Evolutionary conservation across 176 grass and related monocot species (phyloP).

Genomic region (Cenchrus fungigraminus): DNA sequence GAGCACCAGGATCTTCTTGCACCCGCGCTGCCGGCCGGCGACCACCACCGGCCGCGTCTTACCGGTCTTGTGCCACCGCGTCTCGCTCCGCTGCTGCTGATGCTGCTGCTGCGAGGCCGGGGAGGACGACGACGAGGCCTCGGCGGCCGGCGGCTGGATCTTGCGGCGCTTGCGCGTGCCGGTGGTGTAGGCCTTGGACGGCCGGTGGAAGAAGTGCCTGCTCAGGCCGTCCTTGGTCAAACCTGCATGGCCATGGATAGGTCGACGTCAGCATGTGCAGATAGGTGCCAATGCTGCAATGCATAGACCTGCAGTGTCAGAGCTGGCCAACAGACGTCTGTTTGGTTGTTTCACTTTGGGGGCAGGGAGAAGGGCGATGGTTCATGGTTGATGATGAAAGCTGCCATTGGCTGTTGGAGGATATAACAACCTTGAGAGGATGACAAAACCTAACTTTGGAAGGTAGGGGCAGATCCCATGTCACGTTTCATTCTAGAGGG

Average conservation of each 20-base stretch:
- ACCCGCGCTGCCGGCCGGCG: conserved; percentile 70
- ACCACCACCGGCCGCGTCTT: conserved; percentile 81
- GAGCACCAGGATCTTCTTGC: conserved; percentile 96
- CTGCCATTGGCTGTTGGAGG: conserved; percentile 47
- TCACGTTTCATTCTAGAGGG: conserved; percentile 40
- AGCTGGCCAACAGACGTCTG: conserved; percentile 33
- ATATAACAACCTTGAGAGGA: conserved; percentile 63
- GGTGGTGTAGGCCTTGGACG: conserved; percentile 96
- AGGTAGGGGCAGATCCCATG: conserved; percentile 49
- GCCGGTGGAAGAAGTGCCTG: conserved; percentile 92
- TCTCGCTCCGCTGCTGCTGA: conserved; percentile 63
- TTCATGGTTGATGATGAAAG: conserved; percentile 32
- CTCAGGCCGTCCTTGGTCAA: conserved; percentile 84
- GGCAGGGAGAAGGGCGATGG: neutral
- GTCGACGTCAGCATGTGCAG: conserved; percentile 36
- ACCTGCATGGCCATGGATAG: conserved; percentile 52
- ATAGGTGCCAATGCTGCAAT: neutral
- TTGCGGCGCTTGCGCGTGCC: conserved; percentile 91
- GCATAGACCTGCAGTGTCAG: conserved; percentile 8
- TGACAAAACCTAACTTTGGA: conserved; percentile 76
- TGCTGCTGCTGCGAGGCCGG: neutral
- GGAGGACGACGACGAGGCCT: neutral
- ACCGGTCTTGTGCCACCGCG: conserved; percentile 97
- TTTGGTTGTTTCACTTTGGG: conserved; percentile 41
- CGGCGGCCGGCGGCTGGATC: conserved; percentile 52